These are phyloP conservation scores for Nakaseomyces uthaithaninus DNA, from an alignment of 1,139 yeast genomes.

Conservation along the genomic window DNA sequence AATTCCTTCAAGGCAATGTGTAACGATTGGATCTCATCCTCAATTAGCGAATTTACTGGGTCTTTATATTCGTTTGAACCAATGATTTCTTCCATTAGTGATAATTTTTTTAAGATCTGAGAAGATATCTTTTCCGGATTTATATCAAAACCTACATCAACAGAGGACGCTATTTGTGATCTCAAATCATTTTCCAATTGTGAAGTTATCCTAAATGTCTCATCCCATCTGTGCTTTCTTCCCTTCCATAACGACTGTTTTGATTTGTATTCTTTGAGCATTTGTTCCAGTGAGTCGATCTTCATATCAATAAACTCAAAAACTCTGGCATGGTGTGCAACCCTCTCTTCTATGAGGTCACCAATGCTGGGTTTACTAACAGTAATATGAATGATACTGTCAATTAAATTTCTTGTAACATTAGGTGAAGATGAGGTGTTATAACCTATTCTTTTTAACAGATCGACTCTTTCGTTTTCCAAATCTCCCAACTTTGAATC, in stretches of 20 bases:
- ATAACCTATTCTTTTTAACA: conserved; percentile 21
- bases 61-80: neutral
- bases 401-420: conserved; percentile 9
- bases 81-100: neutral
- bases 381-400: neutral
- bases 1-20: neutral
- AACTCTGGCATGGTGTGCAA: conserved; percentile 14
- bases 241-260: neutral
- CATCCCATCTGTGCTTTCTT: neutral
- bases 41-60: neutral
- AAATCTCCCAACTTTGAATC: conserved; percentile 15
- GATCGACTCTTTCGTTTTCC: conserved; percentile 11
- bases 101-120: neutral
- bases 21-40: neutral
- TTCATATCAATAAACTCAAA: conserved; percentile 16
- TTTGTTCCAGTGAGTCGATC: conserved; percentile 7
- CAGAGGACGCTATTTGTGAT: neutral
- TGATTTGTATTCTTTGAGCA: conserved; percentile 2
- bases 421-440: neutral
- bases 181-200: conserved; percentile 1
- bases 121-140: neutral
- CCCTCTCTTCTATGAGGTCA: conserved; percentile 9
- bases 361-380: conserved; percentile 3
- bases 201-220: neutral
- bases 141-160: neutral